These are phyloP conservation scores for Verticillium zaregamsianum DNA, from an alignment of 2,329 filamentous ascomycete genomes.

Conservation along the genomic window DNA sequence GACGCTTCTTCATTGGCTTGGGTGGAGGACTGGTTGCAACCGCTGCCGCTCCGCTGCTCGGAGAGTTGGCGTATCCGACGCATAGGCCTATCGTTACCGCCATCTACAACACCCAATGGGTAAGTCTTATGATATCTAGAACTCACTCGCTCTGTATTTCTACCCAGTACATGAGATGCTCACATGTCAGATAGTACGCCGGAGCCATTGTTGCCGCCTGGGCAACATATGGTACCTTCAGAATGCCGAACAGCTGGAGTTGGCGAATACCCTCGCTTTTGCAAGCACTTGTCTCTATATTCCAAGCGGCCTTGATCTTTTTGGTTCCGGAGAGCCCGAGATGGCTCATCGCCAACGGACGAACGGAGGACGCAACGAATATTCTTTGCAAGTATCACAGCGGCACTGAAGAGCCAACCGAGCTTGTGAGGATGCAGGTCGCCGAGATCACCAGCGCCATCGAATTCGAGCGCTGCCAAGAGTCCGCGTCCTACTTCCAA, in stretches of 20 bases:
- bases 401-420: slow-evolving; percentile 29
- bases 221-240: slow-evolving; percentile 44
- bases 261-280: slow-evolving; percentile 47
- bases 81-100: slow-evolving; percentile 44
- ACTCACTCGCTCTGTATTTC: not conserved
- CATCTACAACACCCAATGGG: slow-evolving; percentile 53
- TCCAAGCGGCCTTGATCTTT: slow-evolving; percentile 48
- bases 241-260: slow-evolving; percentile 41
- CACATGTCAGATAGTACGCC: not conserved
- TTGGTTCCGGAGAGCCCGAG: slow-evolving; percentile 40
- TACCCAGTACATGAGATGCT: not conserved
- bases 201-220: slow-evolving; percentile 37
- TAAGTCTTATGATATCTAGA: slow-evolving; percentile 32
- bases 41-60: slow-evolving; percentile 47
- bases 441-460: slow-evolving; percentile 57
- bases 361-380: slow-evolving; percentile 26
- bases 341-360: slow-evolving; percentile 33
- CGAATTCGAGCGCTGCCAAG: slow-evolving; percentile 43
- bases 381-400: slow-evolving; percentile 30
- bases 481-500: slow-evolving; percentile 32
- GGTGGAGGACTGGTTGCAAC: slow-evolving; percentile 32
- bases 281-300: slow-evolving; percentile 41
- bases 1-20: slow-evolving; percentile 14
- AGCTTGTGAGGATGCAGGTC: slow-evolving; percentile 54
- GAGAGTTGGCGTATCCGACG: slow-evolving; percentile 49